phyloP scores from a whole-genome alignment of 371 early-diverging fungal species.

The Mycotypha africana region DNA sequence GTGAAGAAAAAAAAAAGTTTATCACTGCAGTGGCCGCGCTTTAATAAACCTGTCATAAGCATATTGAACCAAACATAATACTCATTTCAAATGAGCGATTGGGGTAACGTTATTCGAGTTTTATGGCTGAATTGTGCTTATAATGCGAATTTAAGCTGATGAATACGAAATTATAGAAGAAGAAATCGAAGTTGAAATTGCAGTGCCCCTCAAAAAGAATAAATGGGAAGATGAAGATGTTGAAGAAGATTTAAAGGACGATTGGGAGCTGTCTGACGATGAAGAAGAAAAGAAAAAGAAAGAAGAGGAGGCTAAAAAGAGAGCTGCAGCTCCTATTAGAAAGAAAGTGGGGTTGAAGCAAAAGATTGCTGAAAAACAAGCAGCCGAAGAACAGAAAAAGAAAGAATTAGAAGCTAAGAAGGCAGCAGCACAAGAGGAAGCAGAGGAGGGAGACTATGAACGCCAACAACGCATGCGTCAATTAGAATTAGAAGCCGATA shows the following conservation, averaged over 20 bases:
- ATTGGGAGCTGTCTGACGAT: constrained; percentile 74
- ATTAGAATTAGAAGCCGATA: constrained; percentile 74
- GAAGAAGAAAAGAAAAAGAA: constrained; percentile 43
- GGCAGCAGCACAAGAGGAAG: constrained; percentile 29
- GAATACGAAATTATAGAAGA: constrained; percentile 30
- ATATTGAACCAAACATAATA: no score
- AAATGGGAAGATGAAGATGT: constrained; percentile 85
- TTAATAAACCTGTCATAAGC: no score
- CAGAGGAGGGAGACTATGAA: constrained; percentile 58
- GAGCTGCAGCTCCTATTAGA: constrained; percentile 45
- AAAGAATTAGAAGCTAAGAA: constrained; percentile 50
- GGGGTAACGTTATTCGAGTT: no score
- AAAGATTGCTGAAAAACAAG: constrained; percentile 74
- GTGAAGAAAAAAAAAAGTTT: no score
- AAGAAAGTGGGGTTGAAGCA: constrained; percentile 70
- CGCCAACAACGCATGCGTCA: constrained; percentile 63
- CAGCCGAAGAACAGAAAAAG: constrained; percentile 63
- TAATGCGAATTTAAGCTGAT: background rate
- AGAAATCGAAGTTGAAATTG: constrained; percentile 17
- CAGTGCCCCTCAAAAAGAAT: constrained; percentile 43
- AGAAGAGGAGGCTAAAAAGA: constrained; percentile 6
- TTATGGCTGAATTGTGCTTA: no score
- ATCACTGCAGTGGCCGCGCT: no score
- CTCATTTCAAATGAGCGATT: no score
- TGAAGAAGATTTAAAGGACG: constrained; percentile 68